Base-by-base conservation (phyloP, 2,329 filamentous ascomycete genomes). In the Diaporthe ilicicola region DNA sequence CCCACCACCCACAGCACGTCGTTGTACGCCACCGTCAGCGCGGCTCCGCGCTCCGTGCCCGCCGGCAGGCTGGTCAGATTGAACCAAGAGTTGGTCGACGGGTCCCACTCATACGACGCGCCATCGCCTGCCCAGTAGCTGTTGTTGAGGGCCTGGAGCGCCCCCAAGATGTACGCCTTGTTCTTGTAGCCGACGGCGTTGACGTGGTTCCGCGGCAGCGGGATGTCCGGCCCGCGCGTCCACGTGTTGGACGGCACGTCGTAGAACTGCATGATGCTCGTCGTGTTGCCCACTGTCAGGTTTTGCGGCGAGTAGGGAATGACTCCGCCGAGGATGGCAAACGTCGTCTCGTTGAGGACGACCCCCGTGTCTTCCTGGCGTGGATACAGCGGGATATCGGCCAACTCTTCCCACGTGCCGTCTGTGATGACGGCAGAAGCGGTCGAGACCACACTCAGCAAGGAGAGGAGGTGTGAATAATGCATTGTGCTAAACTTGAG, bases 121-220 rank as follows among this genome's bases (percentile, higher is more conserved):
- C 73, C 34, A 2, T 77, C 67, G 0, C 77, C 77, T 15, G 70
- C 54, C 80, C 80, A 82, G 55, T 61, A 61, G 0, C 73, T 72
- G 22, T 67, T 73, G 15, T 76, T 72, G 15, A 70, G 51, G 4
- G 73, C 74, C 9, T 73, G 75, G 1, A 84, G 76, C 0, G 80
- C 82, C 7, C 83, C 82, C 2, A 84, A 75, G 0, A 84, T 61
- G 68, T 83, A 84, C 15, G 84, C 76, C 67, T 80, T 81, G 54
- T 77, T 78, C 53, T 79, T 70, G 2, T 81, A 75, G 0, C 74
- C 78, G 8, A 79, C 82, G 24, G 77, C 78, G 64, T 84, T 84
- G 55, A 78, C 75, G 66, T 84, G 82, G 59, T 82, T 83, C 3
- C 81, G 71, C 6, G 74, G 54, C 0, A 76, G 53, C 0, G 82